Conservation (phyloP, 371 early-diverging fungal genomes). For the Circinella umbellata region DNA sequence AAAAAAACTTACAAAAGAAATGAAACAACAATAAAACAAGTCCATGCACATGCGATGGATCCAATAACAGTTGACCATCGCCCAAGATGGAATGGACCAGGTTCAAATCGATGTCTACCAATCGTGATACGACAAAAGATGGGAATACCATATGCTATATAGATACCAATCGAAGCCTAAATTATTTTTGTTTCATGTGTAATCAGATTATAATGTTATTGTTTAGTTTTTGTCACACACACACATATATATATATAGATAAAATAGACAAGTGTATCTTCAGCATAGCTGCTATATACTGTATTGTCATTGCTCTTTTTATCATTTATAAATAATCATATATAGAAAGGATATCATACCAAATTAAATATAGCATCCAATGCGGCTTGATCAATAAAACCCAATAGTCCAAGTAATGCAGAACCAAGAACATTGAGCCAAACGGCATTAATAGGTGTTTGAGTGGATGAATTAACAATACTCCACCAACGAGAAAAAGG, state of each 20-base stretch:
- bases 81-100: slow-evolving; percentile 28
- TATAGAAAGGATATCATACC: slow-evolving; percentile 30
- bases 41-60: slow-evolving; percentile 26
- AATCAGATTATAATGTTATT: too few species aligned
- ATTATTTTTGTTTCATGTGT: background rate
- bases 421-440: slow-evolving; percentile 56
- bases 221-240: too few species aligned
- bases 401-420: slow-evolving; percentile 49
- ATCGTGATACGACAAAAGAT: slow-evolving; percentile 28
- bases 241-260: background rate
- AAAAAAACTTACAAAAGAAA: slow-evolving; percentile 37
- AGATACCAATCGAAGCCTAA: slow-evolving; percentile 59
- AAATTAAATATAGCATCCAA: slow-evolving; percentile 62
- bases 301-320: too few species aligned
- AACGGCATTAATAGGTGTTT: slow-evolving; percentile 59
- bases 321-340: background rate
- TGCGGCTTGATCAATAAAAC: slow-evolving; percentile 44
- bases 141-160: slow-evolving; percentile 57
- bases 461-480: slow-evolving; percentile 24
- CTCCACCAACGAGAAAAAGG: slow-evolving; percentile 7
- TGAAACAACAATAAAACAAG: slow-evolving; percentile 29
- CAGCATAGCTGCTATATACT: too few species aligned
- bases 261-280: too few species aligned
- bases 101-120: slow-evolving; percentile 19
- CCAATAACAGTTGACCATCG: slow-evolving; percentile 22